Evolutionary conservation across 2,329 filamentous ascomycete species (phyloP), one percentile per base, ranked within the genome.

Genomic region (Fusarium secorum): DNA sequence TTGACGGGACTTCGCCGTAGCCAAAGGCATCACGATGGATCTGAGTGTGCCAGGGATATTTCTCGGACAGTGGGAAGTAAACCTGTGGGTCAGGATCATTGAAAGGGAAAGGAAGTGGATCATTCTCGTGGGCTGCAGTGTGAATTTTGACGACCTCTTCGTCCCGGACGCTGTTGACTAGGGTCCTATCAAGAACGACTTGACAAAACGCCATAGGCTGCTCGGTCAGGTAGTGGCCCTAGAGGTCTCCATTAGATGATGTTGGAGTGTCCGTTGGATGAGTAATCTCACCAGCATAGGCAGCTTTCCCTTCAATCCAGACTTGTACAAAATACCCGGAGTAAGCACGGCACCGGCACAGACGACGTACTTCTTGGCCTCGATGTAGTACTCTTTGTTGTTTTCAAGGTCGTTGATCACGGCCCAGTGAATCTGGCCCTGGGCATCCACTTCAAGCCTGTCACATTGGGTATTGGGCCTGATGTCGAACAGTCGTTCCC

Each of bases 161-260:
- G 7, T 11, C 26, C n/a, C 24, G 7, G 4, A 60, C 55, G 3
- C 32, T 60, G 6, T 52, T 5, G 7, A 63, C 55, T 0, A 63
- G 32, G 0, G 1, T 51, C 28, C 44, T 60, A 20, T 63, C 32
- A 1, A 63, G 55, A 18, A 60, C 55, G 0, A 60, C 36, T 20
- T 63, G 60, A 3, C 55, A 63, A 8, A 63, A 63, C 1, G 55
- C 55, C 60, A 63, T 63, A 1, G 55, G 60, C 17, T 63, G 60
- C 30, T 63, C 60, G 4, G 42, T 63, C 44, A 63, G 8, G 13
- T 60, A 63, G 11, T 41, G 55, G 13, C 60, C 60, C 60, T 35
- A 4, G 4, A 35, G 1, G 10, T 35, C 4, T 2, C 17, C 4
- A 35, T 35, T 18, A 18, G 33, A 35, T 17, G 5, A 11, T 2